Base-by-base conservation (phyloP, 2,329 filamentous ascomycete genomes). In the Apiospora marii region DNA sequence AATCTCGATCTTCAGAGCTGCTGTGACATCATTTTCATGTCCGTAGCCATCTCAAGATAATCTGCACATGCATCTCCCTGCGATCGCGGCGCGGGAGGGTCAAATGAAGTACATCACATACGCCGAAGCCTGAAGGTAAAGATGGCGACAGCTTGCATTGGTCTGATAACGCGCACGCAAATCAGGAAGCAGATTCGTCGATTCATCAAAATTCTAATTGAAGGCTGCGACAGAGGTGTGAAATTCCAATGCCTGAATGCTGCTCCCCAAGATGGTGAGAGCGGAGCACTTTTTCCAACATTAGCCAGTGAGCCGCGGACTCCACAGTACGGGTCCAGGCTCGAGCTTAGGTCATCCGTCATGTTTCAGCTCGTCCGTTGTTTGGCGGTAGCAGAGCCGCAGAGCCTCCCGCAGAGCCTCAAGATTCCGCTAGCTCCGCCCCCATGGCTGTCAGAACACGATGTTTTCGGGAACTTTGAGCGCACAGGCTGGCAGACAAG, bases 401-500 rank as follows among this genome's bases (percentile, higher is more conserved):
- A 61, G 27, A 30, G 27, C 27, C 27, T 30, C 27, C 58, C n/a
- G n/a, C n/a, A n/a, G 34, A 34, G 16, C 37, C 37, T 37, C 37
- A n/a, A 41, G 8, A 41, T 41, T 19, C 34, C n/a, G 58, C 19
- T 64, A 64, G 34, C 34, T 41, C 5, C 19, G 58, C 19, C 22
- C 58, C 22, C 34, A 24, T 37, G 34, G 8, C 19, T 64, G 58
- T 64, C 34, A n/a, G 58, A 64, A 64, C 58, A 64, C 58, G 34
- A 64, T 64, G 58, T 19, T 64, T 64, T 64, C 34, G 58, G 34
- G 8, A 64, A 64, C 58, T 41, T 41, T 64, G 22, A 12, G 8
- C 58, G 34, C 34, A 64, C 34, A 41, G 30, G 19, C 58, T 14
- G 8, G 12, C 22, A 41, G 19, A 64, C n/a, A 4, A 4, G 34